Conservation (phyloP, 202 grass and related monocot genomes). For the Zizania palustris region DNA sequence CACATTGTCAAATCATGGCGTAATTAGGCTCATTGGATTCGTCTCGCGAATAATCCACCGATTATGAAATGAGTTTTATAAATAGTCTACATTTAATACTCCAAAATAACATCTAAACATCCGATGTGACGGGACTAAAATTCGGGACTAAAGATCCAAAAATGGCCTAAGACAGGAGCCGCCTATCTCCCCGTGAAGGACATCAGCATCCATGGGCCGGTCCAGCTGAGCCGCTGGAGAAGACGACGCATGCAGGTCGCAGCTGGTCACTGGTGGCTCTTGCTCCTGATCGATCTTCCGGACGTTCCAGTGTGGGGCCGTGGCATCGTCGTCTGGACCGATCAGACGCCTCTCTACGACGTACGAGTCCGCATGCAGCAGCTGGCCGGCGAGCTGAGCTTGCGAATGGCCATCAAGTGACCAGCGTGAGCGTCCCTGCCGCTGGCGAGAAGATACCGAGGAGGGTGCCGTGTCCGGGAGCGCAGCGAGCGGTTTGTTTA, state of each 20-base stretch:
- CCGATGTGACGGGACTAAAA: no score
- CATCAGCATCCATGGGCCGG: background rate
- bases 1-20: no score
- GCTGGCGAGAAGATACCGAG: slow-evolving; percentile 17
- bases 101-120: no score
- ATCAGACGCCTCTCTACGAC: slow-evolving; percentile 1
- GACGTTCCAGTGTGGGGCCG: background rate
- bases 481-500: slow-evolving; percentile 35
- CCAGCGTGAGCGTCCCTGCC: background rate
- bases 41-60: no score
- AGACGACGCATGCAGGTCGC: background rate
- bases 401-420: background rate
- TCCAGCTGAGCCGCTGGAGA: background rate
- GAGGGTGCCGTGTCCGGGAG: slow-evolving; percentile 11
- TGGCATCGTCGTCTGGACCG: background rate
- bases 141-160: no score
- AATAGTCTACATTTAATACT: no score
- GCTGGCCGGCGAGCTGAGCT: no score
- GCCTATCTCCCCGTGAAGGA: slow-evolving; percentile 15
- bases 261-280: background rate
- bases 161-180: background rate
- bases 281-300: background rate
- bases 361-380: background rate
- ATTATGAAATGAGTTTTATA: no score
- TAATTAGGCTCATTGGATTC: no score